Evolutionary conservation across 768 basidiomycete genomes (phyloP), one percentile per base, ranked within the genome.

Genomic region (Mrakia frigida): DNA sequence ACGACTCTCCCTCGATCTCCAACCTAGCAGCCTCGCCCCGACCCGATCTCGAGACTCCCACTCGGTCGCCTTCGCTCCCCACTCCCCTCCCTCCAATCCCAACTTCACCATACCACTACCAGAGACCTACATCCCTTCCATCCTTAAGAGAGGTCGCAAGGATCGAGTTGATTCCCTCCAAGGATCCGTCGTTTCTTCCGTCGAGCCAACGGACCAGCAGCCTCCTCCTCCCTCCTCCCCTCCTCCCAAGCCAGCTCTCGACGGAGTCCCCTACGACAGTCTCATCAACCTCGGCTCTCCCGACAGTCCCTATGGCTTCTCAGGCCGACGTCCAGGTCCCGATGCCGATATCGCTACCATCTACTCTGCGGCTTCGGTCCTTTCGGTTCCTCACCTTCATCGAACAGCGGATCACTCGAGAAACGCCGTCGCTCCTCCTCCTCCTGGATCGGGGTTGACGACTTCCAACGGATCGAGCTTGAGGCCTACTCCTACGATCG

Each of bases 241-340:
- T 5, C 43, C 60, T 6, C 37, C 59, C 70, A 73, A 77, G 28
- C 71, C 74, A 18, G 28, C 85, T 87, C 80, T 87, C 41, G 78
- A 88, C 77, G 84, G 83, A 16, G 87, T 94, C 35, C 90, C 92
- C 0, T 89, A 89, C 80, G 87, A 89, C 79, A 89, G 88, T 80
- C 87, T 92, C 50, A 85, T 93, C 37, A 87, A 87, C 65, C 86
- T 93, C 11, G 86, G 88, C 21, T 91, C 90, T 18, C 88, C 90
- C 7, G 88, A 90, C 79, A 88, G 89, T 76, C 79, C 83, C 9
- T 85, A 85, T 76, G 79, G 79, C 16, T 80, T 79, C 74, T 61
- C 75, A 23, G 53, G 73, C 25, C 77, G 78, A 3, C 46, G 76
- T 7, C 75, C 73, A 13, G 77, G 80, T 31, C 46, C 80, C 50